These are phyloP conservation scores for Colletotrichum falcatum DNA, from an alignment of 2,329 filamentous ascomycete genomes.

Conservation along the genomic window DNA sequence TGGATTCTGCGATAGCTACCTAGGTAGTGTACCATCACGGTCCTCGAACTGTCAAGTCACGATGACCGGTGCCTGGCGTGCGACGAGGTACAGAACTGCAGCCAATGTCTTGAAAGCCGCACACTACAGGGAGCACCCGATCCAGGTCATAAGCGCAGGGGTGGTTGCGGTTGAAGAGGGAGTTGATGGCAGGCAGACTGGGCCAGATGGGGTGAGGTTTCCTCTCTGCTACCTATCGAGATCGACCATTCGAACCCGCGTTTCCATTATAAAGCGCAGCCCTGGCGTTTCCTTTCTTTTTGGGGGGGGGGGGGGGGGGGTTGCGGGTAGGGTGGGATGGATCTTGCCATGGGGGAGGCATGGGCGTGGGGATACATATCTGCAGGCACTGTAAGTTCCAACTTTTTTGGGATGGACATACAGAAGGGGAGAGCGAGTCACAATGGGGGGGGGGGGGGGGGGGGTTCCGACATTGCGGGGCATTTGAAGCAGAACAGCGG, in stretches of 20 bases:
- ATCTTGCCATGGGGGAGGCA: constrained; percentile 9
- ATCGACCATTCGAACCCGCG: constrained; percentile 13
- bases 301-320: background rate
- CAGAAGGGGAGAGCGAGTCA: constrained; percentile 17
- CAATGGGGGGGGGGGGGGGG: too few species aligned
- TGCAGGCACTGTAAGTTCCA: constrained; percentile 8
- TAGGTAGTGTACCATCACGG: constrained; percentile 35
- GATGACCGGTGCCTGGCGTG: constrained; percentile 1
- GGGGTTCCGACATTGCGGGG: constrained; percentile 20
- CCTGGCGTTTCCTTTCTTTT: background rate
- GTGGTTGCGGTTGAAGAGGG: constrained; percentile 3
- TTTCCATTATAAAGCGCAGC: constrained; percentile 13
- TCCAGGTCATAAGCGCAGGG: background rate
- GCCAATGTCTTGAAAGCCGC: background rate
- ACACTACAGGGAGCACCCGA: background rate
- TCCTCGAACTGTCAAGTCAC: constrained; percentile 25
- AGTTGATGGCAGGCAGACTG: background rate
- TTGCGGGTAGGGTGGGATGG: constrained; percentile 28
- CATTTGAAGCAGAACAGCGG: background rate
- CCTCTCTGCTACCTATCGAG: constrained; percentile 1
- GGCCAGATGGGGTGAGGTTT: too few species aligned
- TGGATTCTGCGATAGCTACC: constrained; percentile 3
- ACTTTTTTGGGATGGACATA: background rate
- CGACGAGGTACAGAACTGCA: background rate
- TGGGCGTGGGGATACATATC: constrained; percentile 11